These are phyloP conservation scores for Geotrichum reessii DNA, from an alignment of 1,139 yeast species.

Conservation along the genomic window DNA sequence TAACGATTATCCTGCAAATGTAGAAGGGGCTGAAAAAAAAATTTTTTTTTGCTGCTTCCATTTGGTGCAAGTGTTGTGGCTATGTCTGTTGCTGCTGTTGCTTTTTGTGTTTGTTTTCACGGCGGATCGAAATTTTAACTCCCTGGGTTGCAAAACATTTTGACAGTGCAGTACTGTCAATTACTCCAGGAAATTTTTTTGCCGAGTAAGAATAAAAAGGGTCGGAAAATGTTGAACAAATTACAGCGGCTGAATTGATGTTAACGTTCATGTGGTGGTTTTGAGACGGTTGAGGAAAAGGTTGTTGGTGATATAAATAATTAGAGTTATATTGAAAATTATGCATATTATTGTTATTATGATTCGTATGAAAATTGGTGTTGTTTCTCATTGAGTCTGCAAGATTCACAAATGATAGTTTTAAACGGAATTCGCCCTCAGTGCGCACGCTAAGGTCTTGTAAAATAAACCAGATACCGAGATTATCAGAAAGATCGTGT, in stretches of 20 bases:
- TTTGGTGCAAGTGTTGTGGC: neutral
- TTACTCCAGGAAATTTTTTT: conserved; percentile 44
- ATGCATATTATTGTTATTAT: neutral
- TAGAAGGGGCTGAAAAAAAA: neutral
- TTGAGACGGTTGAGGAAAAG: neutral
- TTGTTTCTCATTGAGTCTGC: conserved; percentile 22
- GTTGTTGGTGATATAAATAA: neutral
- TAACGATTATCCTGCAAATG: neutral
- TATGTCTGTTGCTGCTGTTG: conserved; percentile 3
- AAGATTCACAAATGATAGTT: conserved; percentile 37
- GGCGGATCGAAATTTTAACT: conserved; percentile 41
- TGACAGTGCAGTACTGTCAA: conserved; percentile 40
- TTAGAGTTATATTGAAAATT: neutral
- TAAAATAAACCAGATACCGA: conserved; percentile 42
- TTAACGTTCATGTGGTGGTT: neutral
- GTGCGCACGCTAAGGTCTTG: conserved; percentile 43
- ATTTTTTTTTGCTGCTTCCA: neutral
- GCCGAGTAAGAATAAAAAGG: conserved; percentile 41
- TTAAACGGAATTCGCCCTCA: conserved; percentile 41
- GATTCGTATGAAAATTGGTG: conserved; percentile 1
- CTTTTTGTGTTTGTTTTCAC: conserved; percentile 20
- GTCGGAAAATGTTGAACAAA: conserved; percentile 35
- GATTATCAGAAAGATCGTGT: conserved; percentile 35
- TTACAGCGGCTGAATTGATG: conserved; percentile 29
- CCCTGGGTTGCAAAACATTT: conserved; percentile 43